Base-by-base conservation (phyloP, 176 grass and related monocot species). In the Rhynchospora tenuis region DNA sequence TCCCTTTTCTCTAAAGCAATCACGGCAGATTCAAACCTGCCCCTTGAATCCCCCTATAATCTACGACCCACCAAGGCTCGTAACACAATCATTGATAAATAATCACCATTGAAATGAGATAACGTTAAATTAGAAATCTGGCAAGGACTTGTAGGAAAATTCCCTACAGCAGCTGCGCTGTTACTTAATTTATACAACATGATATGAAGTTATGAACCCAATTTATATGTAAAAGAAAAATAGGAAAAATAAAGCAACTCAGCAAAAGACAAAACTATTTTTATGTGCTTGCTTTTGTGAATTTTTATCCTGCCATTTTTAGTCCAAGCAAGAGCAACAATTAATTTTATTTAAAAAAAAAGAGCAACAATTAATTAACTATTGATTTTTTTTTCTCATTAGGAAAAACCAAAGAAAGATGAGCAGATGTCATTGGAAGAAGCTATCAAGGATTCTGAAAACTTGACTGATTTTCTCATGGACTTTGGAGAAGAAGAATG, bases 391-490 rank as follows among this genome's bases (percentile, higher is more conserved):
- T 22, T 78, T 3, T 73, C 42, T 88, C 17, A 88, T 45, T 33
- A 93, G 92, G 90, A 93, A 90, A 95, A 95, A 83, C 84, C 70
- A 60, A 89, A 93, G 84, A 89, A 93, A 27, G 52, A 81, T 81
- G 88, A 62, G 42, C 57, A 73, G 47, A 70, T 97, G 75, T 84
- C 94, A 64, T 80, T 98, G 70, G 87, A 94, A 87, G 89, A 98
- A 61, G 95, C 92, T 65, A 88, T 94, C 46, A 81, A 91, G 71
- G 92, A 98, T 78, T 94, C 92, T 57, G 87, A 89, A 84, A 94
- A 94, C 78, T 81, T 95, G 73, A 93, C 93, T 31, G 88, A 93
- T 89, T 92, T 99, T 38, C 73, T 99, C 79, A 91, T 95, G 91
- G 86, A 99, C 54, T 99, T 95, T 43, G 88, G 93, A 88, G 90